Conservation (phyloP, 495 filamentous ascomycete genomes). For the Aspergillus conjunctus region DNA sequence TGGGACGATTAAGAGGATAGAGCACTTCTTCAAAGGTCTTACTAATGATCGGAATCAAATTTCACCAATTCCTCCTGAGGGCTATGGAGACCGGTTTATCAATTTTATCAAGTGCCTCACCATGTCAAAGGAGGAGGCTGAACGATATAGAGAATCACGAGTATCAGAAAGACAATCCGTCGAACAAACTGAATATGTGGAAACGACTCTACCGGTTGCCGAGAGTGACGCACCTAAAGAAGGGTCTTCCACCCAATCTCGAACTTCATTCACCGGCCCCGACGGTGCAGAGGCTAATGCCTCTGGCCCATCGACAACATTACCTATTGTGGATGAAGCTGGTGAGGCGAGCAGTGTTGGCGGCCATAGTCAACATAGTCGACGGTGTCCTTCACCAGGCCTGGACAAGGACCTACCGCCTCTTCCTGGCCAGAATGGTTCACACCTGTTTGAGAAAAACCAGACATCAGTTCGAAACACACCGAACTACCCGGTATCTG, state of each 20-base stretch:
- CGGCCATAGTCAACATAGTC: conserved; percentile 48
- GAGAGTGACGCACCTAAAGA: conserved; percentile 58
- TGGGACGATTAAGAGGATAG: conserved; percentile 81
- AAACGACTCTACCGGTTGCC: conserved; percentile 50
- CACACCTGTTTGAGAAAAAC: conserved; percentile 30
- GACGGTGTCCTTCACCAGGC: conserved; percentile 31
- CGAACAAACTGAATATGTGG: conserved; percentile 45
- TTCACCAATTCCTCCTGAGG: conserved; percentile 86
- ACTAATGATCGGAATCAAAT: conserved; percentile 79
- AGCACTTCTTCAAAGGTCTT: conserved; percentile 93
- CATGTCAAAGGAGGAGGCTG: conserved; percentile 81
- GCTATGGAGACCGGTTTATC: conserved; percentile 92
- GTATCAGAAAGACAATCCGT: conserved; percentile 28
- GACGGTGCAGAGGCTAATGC: conserved; percentile 57
- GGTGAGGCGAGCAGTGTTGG: conserved; percentile 77
- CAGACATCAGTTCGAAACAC: conserved; percentile 30
- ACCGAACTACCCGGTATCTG: conserved; percentile 8
- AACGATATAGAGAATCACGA: conserved; percentile 57
- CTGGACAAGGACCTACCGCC: conserved; percentile 60
- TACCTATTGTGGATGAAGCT: conserved; percentile 94
- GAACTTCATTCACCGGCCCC: conserved; percentile 53
- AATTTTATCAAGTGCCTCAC: conserved; percentile 90
- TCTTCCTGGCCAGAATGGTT: conserved; percentile 37
- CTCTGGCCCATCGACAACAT: conserved; percentile 59
- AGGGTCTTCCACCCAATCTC: conserved; percentile 55